Evolutionary conservation across 2,329 filamentous ascomycete species (phyloP).

Genomic region (Raffaelea deltoideospora): DNA sequence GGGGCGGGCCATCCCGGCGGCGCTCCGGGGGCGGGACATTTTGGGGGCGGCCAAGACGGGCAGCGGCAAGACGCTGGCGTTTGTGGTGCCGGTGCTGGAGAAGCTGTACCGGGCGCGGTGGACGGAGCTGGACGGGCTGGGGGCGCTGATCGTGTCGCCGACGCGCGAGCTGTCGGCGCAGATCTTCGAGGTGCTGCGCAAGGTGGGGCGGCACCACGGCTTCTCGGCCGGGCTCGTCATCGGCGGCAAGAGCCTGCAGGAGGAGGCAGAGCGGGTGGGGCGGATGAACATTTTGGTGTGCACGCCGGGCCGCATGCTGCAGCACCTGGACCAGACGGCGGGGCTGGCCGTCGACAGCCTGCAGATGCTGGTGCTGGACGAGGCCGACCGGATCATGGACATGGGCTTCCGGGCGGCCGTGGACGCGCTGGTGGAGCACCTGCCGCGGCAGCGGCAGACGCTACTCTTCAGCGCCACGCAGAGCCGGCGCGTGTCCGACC

Average conservation of each 20-base stretch:
- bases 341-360: constrained; percentile 48
- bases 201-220: constrained; percentile 73
- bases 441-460: constrained; percentile 76
- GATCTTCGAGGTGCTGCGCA: constrained; percentile 87
- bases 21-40: constrained; percentile 73
- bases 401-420: constrained; percentile 89
- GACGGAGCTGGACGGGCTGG: constrained; percentile 81
- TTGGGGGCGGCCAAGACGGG: constrained; percentile 92
- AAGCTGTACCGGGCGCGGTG: constrained; percentile 81
- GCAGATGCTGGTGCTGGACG: constrained; percentile 85
- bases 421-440: constrained; percentile 83
- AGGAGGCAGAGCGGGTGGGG: constrained; percentile 68
- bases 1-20: constrained; percentile 71
- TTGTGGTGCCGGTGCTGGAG: constrained; percentile 81
- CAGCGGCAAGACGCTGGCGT: constrained; percentile 89
- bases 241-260: constrained; percentile 78
- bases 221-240: constrained; percentile 92
- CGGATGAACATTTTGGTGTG: constrained; percentile 97
- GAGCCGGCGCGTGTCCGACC: constrained; percentile 82
- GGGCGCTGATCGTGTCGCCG: constrained; percentile 82
- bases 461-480: constrained; percentile 94
- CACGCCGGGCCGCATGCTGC: constrained; percentile 85
- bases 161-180: constrained; percentile 92
- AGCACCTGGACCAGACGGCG: constrained; percentile 54
- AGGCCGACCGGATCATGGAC: constrained; percentile 92